Evolutionary conservation across 208 protist species (phyloP).

Genomic region (Wallacemonas sp.): DNA sequence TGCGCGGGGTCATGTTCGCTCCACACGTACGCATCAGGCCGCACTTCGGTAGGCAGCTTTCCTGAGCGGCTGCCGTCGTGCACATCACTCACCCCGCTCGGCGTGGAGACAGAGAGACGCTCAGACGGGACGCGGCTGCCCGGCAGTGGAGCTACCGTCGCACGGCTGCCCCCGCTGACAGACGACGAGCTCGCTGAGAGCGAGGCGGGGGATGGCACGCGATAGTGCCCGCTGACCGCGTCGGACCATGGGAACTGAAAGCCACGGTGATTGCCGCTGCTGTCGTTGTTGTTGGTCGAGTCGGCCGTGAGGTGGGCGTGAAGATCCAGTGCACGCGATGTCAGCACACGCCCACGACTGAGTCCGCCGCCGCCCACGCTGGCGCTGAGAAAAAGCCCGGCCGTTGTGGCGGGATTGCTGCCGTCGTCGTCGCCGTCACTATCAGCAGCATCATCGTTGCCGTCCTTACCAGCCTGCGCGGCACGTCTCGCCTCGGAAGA

Average conservation of each 20-base stretch:
- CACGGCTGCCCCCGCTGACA: not conserved
- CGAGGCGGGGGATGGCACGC: not conserved
- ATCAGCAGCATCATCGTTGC: no score
- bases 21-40: no score
- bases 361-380: constrained; percentile 9
- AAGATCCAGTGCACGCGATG: no score
- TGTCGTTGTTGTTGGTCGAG: not conserved
- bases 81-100: constrained; percentile 4
- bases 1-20: no score
- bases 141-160: not conserved
- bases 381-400: not conserved
- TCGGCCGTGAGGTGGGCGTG: not conserved
- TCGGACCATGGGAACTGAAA: constrained; percentile 12
- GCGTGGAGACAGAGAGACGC: constrained; percentile 1
- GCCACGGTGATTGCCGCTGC: not conserved
- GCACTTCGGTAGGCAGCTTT: no score
- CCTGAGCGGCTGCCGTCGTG: no score
- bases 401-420: not conserved
- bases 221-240: not conserved
- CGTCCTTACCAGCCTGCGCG: no score
- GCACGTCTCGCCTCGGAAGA: no score
- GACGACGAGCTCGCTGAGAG: not conserved
- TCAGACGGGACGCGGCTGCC: constrained; percentile 2
- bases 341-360: no score
- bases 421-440: not conserved